phyloP scores from a whole-genome alignment of 805 yeast species.

The Ogataea nonfermentans region DNA sequence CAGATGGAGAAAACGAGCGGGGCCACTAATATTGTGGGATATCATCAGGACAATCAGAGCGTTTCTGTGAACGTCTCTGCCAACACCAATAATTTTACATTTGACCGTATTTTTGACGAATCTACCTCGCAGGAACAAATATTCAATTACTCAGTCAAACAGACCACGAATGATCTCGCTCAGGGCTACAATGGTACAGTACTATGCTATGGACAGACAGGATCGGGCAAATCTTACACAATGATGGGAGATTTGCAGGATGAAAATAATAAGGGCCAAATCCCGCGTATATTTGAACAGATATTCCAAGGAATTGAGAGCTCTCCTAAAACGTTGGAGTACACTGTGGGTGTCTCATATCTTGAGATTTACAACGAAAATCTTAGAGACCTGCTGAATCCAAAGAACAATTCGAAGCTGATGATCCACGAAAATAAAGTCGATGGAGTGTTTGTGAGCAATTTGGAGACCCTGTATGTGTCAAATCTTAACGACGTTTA shows the following conservation, averaged over 20 bases:
- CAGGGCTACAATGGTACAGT: conserved; percentile 51
- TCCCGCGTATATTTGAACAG: conserved; percentile 68
- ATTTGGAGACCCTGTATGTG: conserved; percentile 63
- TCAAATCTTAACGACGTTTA: conserved; percentile 57
- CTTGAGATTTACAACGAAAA: conserved; percentile 83
- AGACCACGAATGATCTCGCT: conserved; percentile 67
- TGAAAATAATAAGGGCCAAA: conserved; percentile 51
- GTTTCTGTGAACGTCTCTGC: conserved; percentile 16
- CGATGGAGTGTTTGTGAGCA: conserved; percentile 69
- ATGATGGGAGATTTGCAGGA: conserved; percentile 60
- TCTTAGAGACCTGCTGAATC: conserved; percentile 65
- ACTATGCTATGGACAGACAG: conserved; percentile 76
- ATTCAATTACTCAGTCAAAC: conserved; percentile 55
- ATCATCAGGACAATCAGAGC: conserved; percentile 14
- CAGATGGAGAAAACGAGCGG: conserved; percentile 15
- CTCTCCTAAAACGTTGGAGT: conserved; percentile 54
- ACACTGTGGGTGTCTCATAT: conserved; percentile 64
- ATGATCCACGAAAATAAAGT: conserved; percentile 62
- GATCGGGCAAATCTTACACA: conserved; percentile 80
- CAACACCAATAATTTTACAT: conserved; percentile 42
- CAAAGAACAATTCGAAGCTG: conserved; percentile 37
- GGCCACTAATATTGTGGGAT: conserved; percentile 13
- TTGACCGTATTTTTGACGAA: conserved; percentile 62
- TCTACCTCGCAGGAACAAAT: conserved; percentile 53
- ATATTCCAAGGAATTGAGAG: conserved; percentile 55